Evolutionary conservation across 768 basidiomycete genomes (phyloP).

Genomic region (Lactarius tabidus): DNA sequence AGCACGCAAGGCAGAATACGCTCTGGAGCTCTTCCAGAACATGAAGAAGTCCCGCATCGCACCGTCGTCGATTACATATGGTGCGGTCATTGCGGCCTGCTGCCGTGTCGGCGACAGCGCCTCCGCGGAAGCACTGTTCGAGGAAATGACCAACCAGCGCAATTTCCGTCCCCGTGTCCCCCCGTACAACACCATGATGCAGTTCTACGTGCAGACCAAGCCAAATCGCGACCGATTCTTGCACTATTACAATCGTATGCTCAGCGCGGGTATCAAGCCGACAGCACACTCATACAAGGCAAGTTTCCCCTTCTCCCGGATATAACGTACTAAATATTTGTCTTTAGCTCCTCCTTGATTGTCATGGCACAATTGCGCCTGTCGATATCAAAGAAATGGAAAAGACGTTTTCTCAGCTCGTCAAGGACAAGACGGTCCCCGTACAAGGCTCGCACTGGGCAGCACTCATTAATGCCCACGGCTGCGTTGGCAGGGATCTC

Average conservation of each 20-base stretch:
- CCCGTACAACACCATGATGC: constrained; percentile 99
- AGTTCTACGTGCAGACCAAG: constrained; percentile 87
- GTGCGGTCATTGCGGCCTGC: constrained; percentile 90
- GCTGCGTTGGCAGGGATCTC: constrained; percentile 73
- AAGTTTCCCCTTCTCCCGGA: constrained; percentile 23
- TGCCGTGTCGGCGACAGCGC: constrained; percentile 85
- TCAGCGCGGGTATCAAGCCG: constrained; percentile 56
- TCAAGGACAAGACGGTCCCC: constrained; percentile 41
- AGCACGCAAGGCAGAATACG: constrained; percentile 89
- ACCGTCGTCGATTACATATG: constrained; percentile 89
- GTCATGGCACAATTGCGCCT: constrained; percentile 82
- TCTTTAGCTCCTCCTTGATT: constrained; percentile 76
- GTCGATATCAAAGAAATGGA: constrained; percentile 72
- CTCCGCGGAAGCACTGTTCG: constrained; percentile 78
- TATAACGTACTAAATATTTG: constrained; percentile 13
- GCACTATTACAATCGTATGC: constrained; percentile 67
- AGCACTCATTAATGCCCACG: constrained; percentile 83
- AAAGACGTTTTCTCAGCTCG: constrained; percentile 57
- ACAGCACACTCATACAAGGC: constrained; percentile 96
- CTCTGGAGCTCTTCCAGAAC: constrained; percentile 79
- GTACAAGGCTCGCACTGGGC: constrained; percentile 71
- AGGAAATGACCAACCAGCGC: constrained; percentile 69
- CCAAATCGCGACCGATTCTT: constrained; percentile 77
- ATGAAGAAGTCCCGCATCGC: constrained; percentile 66
- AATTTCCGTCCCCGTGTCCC: constrained; percentile 89